Conservation (phyloP, 2,329 filamentous ascomycete genomes). For the Alternaria sp. region DNA sequence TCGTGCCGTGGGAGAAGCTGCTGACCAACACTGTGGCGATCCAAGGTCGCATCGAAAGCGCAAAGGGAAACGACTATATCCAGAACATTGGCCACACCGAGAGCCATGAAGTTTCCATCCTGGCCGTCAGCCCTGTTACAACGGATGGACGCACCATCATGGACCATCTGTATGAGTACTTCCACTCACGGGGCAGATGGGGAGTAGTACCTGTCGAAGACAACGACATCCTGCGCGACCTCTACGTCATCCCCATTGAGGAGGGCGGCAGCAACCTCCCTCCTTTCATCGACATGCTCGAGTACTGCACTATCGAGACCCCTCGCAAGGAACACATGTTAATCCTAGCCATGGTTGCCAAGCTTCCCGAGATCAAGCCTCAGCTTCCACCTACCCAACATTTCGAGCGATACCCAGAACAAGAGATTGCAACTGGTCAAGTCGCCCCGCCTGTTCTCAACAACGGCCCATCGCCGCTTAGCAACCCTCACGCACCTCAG, state of each 20-base stretch:
- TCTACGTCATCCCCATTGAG: slow-evolving; percentile 87
- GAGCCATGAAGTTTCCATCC: slow-evolving; percentile 82
- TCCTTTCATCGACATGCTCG: slow-evolving; percentile 87
- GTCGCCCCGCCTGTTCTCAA: slow-evolving; percentile 23
- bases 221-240: slow-evolving; percentile 82
- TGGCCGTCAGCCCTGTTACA: slow-evolving; percentile 70
- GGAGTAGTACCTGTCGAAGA: slow-evolving; percentile 72
- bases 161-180: slow-evolving; percentile 84
- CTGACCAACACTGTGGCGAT: slow-evolving; percentile 74
- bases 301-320: slow-evolving; percentile 78
- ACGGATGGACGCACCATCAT: slow-evolving; percentile 67
- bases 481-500: slow-evolving; percentile 43
- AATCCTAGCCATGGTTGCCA: slow-evolving; percentile 82
- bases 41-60: slow-evolving; percentile 79
- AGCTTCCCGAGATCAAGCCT: slow-evolving; percentile 42
- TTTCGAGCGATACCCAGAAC: slow-evolving; percentile 31
- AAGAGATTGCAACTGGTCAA: slow-evolving; percentile 19
- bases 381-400: slow-evolving; percentile 33
- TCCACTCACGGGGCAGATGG: slow-evolving; percentile 79
- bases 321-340: slow-evolving; percentile 76
- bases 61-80: slow-evolving; percentile 88
- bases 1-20: slow-evolving; percentile 75
- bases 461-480: slow-evolving; percentile 34
- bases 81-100: slow-evolving; percentile 83
- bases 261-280: slow-evolving; percentile 72